These are phyloP conservation scores for Platanthera guangdongensis DNA, from an alignment of 106 monocot species.

Conservation along the genomic window DNA sequence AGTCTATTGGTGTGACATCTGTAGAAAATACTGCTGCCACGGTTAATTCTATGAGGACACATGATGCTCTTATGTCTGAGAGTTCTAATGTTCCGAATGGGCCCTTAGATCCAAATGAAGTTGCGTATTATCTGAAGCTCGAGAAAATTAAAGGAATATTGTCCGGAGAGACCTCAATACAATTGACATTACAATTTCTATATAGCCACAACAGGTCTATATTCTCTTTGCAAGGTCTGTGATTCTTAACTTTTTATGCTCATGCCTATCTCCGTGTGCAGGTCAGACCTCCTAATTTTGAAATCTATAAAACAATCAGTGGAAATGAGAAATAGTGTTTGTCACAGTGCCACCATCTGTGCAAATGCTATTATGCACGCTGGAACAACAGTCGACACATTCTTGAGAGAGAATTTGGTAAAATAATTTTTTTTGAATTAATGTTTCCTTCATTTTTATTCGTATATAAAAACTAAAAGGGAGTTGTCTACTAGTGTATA, in stretches of 20 bases:
- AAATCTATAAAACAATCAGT: conserved; percentile 98
- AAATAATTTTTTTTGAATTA: not conserved
- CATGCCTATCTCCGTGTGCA: conserved; percentile 16
- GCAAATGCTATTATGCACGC: conserved; percentile 99
- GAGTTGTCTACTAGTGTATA: conserved; percentile 3
- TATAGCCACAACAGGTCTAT: conserved; percentile 89
- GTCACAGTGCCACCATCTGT: conserved; percentile 98
- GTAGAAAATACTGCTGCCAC: conserved; percentile 15
- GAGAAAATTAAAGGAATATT: conserved; percentile 79
- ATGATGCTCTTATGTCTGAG: conserved; percentile 42
- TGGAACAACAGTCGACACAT: conserved; percentile 97
- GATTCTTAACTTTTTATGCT: not conserved
- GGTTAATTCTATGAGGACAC: conserved; percentile 14
- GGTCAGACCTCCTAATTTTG: conserved; percentile 92
- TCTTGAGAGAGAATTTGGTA: conserved; percentile 98
- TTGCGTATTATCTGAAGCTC: conserved; percentile 46
- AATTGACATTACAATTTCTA: conserved; percentile 87
- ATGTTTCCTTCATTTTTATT: not conserved
- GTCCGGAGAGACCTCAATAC: conserved; percentile 85
- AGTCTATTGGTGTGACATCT: conserved; percentile 11
- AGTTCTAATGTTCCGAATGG: conserved; percentile 23
- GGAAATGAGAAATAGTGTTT: conserved; percentile 99
- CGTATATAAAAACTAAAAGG: not conserved
- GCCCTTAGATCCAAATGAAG: conserved; percentile 45
- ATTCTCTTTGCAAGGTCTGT: not conserved